These are phyloP conservation scores for Entonaema liquescens DNA, from an alignment of 495 filamentous ascomycete species.

Conservation along the genomic window DNA sequence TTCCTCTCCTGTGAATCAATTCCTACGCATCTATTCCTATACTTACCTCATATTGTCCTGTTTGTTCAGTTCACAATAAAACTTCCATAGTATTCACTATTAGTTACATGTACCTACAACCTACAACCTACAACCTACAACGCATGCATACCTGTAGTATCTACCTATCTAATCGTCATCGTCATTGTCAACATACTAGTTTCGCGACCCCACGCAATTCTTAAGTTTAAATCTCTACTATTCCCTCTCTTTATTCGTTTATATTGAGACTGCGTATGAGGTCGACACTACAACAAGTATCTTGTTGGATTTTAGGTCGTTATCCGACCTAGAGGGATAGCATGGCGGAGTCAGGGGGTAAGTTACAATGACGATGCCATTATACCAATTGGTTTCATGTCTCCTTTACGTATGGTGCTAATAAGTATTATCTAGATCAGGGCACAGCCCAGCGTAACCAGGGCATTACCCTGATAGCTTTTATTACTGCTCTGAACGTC, in stretches of 20 bases:
- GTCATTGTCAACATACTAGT: neutral
- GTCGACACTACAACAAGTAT: slow-evolving; percentile 3
- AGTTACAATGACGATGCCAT: slow-evolving; percentile 22
- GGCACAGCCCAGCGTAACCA: slow-evolving; percentile 53
- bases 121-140: neutral
- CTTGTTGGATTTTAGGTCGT: slow-evolving; percentile 21
- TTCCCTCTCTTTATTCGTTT: neutral
- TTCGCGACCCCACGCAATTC: neutral
- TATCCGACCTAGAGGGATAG: slow-evolving; percentile 6
- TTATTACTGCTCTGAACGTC: slow-evolving; percentile 78
- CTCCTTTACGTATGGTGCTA: slow-evolving; percentile 17
- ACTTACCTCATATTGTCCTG: slow-evolving; percentile 11
- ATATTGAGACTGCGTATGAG: slow-evolving; percentile 16
- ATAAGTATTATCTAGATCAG: slow-evolving; percentile 9
- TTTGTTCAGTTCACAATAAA: slow-evolving; percentile 15
- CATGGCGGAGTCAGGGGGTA: slow-evolving; percentile 40
- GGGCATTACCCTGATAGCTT: slow-evolving; percentile 68
- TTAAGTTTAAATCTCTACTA: slow-evolving; percentile 1
- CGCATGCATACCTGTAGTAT: neutral
- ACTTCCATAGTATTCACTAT: slow-evolving; percentile 14
- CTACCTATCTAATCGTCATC: slow-evolving; percentile 12
- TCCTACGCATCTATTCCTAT: slow-evolving; percentile 1
- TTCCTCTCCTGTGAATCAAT: slow-evolving; percentile 11
- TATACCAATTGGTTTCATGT: neutral
- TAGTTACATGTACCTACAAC: neutral